phyloP scores from a whole-genome alignment of 805 yeast genomes.

The Myxozyma vanderwaltii region DNA sequence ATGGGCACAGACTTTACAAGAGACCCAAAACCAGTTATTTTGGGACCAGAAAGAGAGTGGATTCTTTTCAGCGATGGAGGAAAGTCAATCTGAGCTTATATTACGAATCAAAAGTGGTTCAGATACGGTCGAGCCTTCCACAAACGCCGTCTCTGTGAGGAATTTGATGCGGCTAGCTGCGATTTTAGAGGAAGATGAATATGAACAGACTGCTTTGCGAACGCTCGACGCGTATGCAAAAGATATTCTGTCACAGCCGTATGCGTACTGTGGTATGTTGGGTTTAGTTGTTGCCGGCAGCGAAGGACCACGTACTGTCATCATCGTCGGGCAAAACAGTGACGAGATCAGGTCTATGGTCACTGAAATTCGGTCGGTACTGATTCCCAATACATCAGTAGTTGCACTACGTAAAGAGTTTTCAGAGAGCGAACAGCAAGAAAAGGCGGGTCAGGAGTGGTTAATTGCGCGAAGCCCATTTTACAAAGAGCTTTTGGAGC shows the following conservation, averaged over 20 bases:
- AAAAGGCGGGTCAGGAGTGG: constrained; percentile 12
- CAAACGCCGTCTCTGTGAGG: constrained; percentile 42
- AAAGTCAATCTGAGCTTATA: constrained; percentile 31
- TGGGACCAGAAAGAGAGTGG: constrained; percentile 43
- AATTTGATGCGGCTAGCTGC: constrained; percentile 40
- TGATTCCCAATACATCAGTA: constrained; percentile 18
- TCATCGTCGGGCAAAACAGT: constrained; percentile 12
- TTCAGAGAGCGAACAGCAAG: constrained; percentile 8
- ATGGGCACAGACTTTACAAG: constrained; percentile 42
- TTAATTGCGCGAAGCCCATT: constrained; percentile 16
- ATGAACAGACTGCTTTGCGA: constrained; percentile 16
- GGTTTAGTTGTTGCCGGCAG: constrained; percentile 18
- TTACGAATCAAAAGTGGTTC: constrained; percentile 44
- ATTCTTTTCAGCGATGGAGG: constrained; percentile 38
- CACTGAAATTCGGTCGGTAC: constrained; percentile 1
- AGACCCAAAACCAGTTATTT: constrained; percentile 40
- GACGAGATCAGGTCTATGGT: not conserved
- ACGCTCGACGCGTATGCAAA: constrained; percentile 22
- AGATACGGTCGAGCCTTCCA: constrained; percentile 45
- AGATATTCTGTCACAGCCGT: constrained; percentile 26
- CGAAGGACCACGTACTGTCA: constrained; percentile 24
- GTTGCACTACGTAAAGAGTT: constrained; percentile 9
- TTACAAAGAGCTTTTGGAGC: constrained; percentile 5
- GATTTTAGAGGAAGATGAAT: constrained; percentile 28
- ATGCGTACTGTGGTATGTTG: constrained; percentile 22